Evolutionary conservation across 805 yeast genomes (phyloP), one percentile per base, ranked within the genome.

Genomic region (Metschnikowia lachancei): DNA sequence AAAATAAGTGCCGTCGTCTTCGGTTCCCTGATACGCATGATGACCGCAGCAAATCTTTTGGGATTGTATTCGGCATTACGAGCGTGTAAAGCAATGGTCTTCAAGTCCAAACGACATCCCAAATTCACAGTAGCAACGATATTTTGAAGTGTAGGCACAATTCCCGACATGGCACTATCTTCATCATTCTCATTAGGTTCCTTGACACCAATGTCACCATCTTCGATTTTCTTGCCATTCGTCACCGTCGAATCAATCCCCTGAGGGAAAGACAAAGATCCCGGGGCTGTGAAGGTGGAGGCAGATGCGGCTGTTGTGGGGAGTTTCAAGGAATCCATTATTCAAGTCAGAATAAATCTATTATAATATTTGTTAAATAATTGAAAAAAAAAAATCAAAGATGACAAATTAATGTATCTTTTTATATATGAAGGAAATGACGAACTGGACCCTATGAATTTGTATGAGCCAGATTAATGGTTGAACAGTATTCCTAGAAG

Each of bases 11-110:
- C 98, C 2, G 99, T 94, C 1, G 99, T 94, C 67, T 94, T 94
- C 14, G 99, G 99, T 66, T 94, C 99, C 69, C 99, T 82, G 58
- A 94, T 94, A 77, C 99, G 87, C 99, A 94, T 94, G 58, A 94
- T 94, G 41, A 94, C 99, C 49, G 99, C 99, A 12, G 99, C 99
- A 74, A 94, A 94, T 75, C 99, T 95, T 62, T 87, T 89, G 42
- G 99, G 99, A 61, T 94, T 94, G 71, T 94, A 94, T 67, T 94
- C 99, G 30, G 99, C 99, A 69, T 94, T 94, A 79, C 99, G 89
- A 2, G 98, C 98, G 69, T 94, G 99, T 51, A 94, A 75, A 1
- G 99, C 99, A 63, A 94, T 95, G 16, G 99, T 94, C 64, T 94
- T 94, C 66, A 94, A 79, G 67, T 94, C 99, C 58, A 94, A 74